Evolutionary conservation across 225 moss, liverwort and hornwort species (phyloP), one percentile per base, ranked within the genome.

Genomic region (Rhytidiadelphus loreus): DNA sequence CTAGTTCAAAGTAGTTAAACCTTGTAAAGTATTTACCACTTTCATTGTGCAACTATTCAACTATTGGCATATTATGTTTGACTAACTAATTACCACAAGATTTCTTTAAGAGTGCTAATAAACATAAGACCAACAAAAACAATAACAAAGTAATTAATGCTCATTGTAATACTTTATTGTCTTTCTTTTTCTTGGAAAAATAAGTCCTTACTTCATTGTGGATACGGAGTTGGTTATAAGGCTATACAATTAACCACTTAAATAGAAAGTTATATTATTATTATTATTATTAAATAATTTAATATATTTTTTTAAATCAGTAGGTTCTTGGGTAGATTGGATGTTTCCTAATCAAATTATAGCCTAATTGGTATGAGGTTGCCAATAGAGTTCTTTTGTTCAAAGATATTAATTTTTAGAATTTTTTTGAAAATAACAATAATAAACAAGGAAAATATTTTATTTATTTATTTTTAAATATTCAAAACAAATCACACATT

Each of bases 381-480:
- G 13, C 7, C 3, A 24, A 37, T 11, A 35, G 4, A 33, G 3
- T 25, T 82, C 10, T 32, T 63, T 32, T 61, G 3, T 48, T 82
- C 4, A 3, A 35, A 35, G 9, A 23, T 48, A 35, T 15, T 6
- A 78, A 3, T 56, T 55, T 4, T 37, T 24, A 37, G 2, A 29
- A 16, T 44, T 14, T 33, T 32, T 48, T 63, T 16, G 16, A 14
- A 81, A 63, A 20, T 14, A 32, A 15, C 0, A 8, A 30, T 15
- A 23, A 30, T 10, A 3, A 43, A 39, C 0, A 23, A 33, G 3
- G 4, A 46, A 29, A 39, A 19, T n/a, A 0, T 0, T 37, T 41
- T 4, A 1, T n/a, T n/a, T 19, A 43, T 8, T 0, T 8, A 39
- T 7, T 20, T 56, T 29, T 12, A 8, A 11, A 64, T 83, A 22